phyloP scores from a whole-genome alignment of 2,329 filamentous ascomycete genomes.

The Sclerotinia glacialis region DNA sequence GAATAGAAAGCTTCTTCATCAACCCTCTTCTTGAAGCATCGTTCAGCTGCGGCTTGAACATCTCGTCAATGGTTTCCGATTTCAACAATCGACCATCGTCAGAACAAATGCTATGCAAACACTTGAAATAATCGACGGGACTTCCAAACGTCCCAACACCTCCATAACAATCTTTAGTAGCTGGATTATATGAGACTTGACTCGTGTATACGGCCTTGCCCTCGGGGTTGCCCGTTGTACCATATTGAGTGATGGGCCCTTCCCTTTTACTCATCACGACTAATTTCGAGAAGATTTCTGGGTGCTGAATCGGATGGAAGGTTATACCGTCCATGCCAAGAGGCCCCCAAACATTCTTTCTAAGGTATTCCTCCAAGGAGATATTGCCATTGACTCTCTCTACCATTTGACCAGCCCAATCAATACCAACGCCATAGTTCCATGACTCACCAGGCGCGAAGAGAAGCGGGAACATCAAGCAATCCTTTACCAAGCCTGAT shows the following conservation, averaged over 20 bases:
- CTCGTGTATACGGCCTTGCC: slow-evolving; percentile 24
- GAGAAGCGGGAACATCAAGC: slow-evolving; percentile 47
- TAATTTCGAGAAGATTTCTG: slow-evolving; percentile 27
- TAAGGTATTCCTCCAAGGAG: slow-evolving; percentile 43
- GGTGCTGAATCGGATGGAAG: slow-evolving; percentile 27
- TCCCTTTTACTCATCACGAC: slow-evolving; percentile 28
- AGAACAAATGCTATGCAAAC: slow-evolving; percentile 47
- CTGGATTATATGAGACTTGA: slow-evolving; percentile 19
- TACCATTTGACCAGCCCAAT: slow-evolving; percentile 54
- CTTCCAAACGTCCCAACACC: slow-evolving; percentile 42
- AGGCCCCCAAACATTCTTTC: slow-evolving; percentile 44
- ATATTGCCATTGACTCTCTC: slow-evolving; percentile 41
- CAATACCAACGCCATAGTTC: slow-evolving; percentile 54
- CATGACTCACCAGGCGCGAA: slow-evolving; percentile 63
- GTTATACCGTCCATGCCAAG: slow-evolving; percentile 31
- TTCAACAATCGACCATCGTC: slow-evolving; percentile 50
- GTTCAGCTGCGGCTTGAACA: slow-evolving; percentile 50
- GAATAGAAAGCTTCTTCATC: slow-evolving; percentile 30
- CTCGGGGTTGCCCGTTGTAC: slow-evolving; percentile 24
- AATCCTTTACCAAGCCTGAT: slow-evolving; percentile 8
- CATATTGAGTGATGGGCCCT: slow-evolving; percentile 26
- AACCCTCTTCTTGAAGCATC: slow-evolving; percentile 27
- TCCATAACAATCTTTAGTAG: slow-evolving; percentile 31
- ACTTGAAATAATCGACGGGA: slow-evolving; percentile 44
- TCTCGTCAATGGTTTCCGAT: slow-evolving; percentile 42